phyloP scores from a whole-genome alignment of 371 early-diverging fungal genomes.

The Blyttiomyces sp. region DNA sequence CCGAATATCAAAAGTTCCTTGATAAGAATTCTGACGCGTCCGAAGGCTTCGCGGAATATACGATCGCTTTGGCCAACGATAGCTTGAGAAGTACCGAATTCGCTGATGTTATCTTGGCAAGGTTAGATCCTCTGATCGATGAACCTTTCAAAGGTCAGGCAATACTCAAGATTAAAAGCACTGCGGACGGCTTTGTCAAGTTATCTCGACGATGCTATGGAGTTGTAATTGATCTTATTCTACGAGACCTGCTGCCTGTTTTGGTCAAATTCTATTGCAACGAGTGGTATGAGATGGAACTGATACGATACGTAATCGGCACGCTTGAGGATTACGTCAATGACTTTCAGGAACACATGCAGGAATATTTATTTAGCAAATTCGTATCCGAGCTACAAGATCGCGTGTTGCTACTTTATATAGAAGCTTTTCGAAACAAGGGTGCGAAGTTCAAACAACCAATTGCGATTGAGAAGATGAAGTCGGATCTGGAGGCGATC shows the following conservation, averaged over 20 bases:
- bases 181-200: slow-evolving; percentile 75
- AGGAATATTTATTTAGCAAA: slow-evolving; percentile 80
- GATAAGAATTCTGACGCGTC: slow-evolving; percentile 66
- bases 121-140: slow-evolving; percentile 65
- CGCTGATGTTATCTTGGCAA: slow-evolving; percentile 70
- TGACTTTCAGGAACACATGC: slow-evolving; percentile 77
- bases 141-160: slow-evolving; percentile 64
- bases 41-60: slow-evolving; percentile 86
- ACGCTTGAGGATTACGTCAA: slow-evolving; percentile 84
- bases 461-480: slow-evolving; percentile 53
- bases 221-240: slow-evolving; percentile 77
- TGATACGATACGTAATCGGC: slow-evolving; percentile 77
- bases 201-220: slow-evolving; percentile 69
- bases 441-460: slow-evolving; percentile 66
- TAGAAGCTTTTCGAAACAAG: slow-evolving; percentile 80
- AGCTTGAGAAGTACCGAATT: slow-evolving; percentile 84
- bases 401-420: slow-evolving; percentile 70
- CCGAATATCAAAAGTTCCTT: slow-evolving; percentile 71
- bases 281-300: slow-evolving; percentile 86
- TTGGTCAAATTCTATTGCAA: slow-evolving; percentile 69
- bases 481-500: slow-evolving; percentile 57
- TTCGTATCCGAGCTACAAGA: slow-evolving; percentile 82
- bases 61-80: slow-evolving; percentile 92
- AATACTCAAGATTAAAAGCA: slow-evolving; percentile 52
- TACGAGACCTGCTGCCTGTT: slow-evolving; percentile 73